A percentile compares a stretch with the other conserved stretches of the same genome.
phyloP scores from a whole-genome alignment of 495 filamentous ascomycete genomes.

The Penicillium alfredii region DNA sequence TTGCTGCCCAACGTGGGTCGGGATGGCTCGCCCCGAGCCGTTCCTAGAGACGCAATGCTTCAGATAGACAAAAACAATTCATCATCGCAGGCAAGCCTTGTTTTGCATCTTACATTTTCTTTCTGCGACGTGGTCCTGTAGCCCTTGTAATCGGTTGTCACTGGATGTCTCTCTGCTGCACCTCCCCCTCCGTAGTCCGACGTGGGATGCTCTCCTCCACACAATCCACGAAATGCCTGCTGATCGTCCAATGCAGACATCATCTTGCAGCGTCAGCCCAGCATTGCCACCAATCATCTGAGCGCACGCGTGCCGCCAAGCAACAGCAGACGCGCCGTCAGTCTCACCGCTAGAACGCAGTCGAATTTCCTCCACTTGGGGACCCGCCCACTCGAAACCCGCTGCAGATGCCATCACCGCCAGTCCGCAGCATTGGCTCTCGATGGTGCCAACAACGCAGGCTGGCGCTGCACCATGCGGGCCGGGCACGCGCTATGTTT shows the following conservation, averaged over 20 bases:
- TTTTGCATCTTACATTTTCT: too few relatives aligned
- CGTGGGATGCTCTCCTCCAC: slow-evolving; percentile 20
- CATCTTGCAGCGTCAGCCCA: slow-evolving; percentile 25
- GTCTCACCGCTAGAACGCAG: slow-evolving; percentile 35
- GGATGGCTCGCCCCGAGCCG: slow-evolving; percentile 22
- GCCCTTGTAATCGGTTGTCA: background rate
- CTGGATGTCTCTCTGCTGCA: background rate
- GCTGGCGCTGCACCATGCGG: slow-evolving; percentile 25
- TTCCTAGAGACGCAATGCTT: slow-evolving; percentile 4
- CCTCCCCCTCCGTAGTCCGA: slow-evolving; percentile 11
- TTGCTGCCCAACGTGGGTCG: slow-evolving; percentile 42
- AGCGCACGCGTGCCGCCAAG: slow-evolving; percentile 13
- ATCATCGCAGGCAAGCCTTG: background rate
- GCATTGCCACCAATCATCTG: slow-evolving; percentile 16
- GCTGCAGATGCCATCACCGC: slow-evolving; percentile 28
- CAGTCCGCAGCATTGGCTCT: slow-evolving; percentile 17
- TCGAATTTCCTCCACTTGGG: slow-evolving; percentile 6
- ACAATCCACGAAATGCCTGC: slow-evolving; percentile 12
- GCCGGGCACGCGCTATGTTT: slow-evolving; percentile 31
- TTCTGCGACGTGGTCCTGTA: background rate
- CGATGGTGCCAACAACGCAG: slow-evolving; percentile 26
- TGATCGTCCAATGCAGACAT: slow-evolving; percentile 24
- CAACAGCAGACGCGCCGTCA: slow-evolving; percentile 10
- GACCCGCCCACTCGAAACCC: slow-evolving; percentile 11
- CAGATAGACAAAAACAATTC: slow-evolving; percentile 2